Percentiles rank a stretch among this genome's conserved stretches.
Evolutionary conservation across 1,284 basidiomycete genomes (phyloP).

Genomic region (Malassezia japonica): DNA sequence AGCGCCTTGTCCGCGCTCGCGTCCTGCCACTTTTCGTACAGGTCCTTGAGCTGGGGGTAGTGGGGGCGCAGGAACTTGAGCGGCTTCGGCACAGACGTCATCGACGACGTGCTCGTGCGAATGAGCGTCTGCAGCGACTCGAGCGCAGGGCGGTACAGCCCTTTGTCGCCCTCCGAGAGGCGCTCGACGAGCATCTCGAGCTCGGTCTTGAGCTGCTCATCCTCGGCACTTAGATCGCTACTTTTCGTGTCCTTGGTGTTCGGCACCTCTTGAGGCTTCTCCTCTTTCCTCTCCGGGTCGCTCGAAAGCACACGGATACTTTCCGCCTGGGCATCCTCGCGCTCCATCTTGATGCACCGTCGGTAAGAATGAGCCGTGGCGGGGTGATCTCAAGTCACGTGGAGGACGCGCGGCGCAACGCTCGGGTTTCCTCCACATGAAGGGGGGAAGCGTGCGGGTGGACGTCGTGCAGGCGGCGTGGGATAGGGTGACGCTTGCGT

Average conservation of each 20-base stretch:
- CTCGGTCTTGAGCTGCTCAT: conserved; percentile 83
- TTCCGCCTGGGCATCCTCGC: conserved; percentile 13
- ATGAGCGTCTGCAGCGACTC: conserved; percentile 90
- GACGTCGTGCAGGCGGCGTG: neutral
- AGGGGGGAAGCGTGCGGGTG: neutral
- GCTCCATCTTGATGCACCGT: conserved; percentile 13
- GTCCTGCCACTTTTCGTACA: conserved; percentile 34
- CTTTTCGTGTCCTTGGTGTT: conserved; percentile 43
- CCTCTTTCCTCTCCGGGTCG: conserved; percentile 49
- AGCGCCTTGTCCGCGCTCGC: conserved; percentile 59
- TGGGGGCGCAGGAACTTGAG: conserved; percentile 95
- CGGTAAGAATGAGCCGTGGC: neutral
- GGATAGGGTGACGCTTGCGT: neutral
- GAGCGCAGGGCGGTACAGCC: conserved; percentile 77
- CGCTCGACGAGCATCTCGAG: conserved; percentile 96
- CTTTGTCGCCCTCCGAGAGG: conserved; percentile 76
- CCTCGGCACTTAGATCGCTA: conserved; percentile 77
- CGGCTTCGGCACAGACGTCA: conserved; percentile 99
- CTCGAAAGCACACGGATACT: conserved; percentile 50
- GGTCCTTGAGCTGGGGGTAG: conserved; percentile 65
- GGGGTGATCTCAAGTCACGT: neutral
- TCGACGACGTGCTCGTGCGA: conserved; percentile 90
- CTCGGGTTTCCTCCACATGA: neutral
- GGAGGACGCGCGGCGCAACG: neutral
- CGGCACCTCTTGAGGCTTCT: conserved; percentile 24